These are phyloP conservation scores for Quambalaria eucalypti DNA, from an alignment of 1,284 basidiomycete genomes.

Conservation along the genomic window DNA sequence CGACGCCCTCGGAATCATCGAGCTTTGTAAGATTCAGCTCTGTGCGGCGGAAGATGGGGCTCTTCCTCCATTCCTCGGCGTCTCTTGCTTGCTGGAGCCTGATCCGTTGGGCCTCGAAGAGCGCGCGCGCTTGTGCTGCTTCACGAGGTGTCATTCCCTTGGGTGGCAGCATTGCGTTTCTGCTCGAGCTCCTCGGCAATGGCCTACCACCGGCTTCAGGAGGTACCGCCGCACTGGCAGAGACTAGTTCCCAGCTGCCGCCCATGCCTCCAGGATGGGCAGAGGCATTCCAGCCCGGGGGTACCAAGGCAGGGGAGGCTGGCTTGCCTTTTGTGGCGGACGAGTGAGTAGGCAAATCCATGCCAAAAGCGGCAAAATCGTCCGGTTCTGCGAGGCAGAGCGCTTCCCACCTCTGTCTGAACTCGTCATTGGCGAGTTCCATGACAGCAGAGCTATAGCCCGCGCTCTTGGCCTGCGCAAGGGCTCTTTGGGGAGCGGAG, in stretches of 20 bases:
- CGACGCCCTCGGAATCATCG: constrained; percentile 72
- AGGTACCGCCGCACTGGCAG: background rate
- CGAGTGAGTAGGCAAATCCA: too few relatives aligned
- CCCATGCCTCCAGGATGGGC: constrained; percentile 14
- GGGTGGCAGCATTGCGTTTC: background rate
- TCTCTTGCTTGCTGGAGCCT: constrained; percentile 47
- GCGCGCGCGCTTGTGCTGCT: constrained; percentile 12
- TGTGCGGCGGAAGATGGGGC: constrained; percentile 66
- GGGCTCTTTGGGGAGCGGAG: constrained; percentile 13
- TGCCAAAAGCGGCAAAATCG: too few relatives aligned
- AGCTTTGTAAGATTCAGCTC: constrained; percentile 82
- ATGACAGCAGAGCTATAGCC: constrained; percentile 60
- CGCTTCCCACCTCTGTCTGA: constrained; percentile 77
- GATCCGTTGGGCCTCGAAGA: constrained; percentile 3
- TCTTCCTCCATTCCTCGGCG: constrained; percentile 79
- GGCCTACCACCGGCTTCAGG: background rate
- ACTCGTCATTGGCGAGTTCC: constrained; percentile 76
- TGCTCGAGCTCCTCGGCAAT: constrained; percentile 29
- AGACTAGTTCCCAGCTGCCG: constrained; percentile 15
- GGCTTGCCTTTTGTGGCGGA: background rate
- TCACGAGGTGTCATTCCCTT: constrained; percentile 1
- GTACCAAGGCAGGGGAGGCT: background rate
- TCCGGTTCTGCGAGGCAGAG: constrained; percentile 60
- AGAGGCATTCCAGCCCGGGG: background rate
- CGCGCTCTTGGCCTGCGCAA: constrained; percentile 25